Evolutionary conservation across 768 basidiomycete species (phyloP).

Genomic region (Serendipita sp.): DNA sequence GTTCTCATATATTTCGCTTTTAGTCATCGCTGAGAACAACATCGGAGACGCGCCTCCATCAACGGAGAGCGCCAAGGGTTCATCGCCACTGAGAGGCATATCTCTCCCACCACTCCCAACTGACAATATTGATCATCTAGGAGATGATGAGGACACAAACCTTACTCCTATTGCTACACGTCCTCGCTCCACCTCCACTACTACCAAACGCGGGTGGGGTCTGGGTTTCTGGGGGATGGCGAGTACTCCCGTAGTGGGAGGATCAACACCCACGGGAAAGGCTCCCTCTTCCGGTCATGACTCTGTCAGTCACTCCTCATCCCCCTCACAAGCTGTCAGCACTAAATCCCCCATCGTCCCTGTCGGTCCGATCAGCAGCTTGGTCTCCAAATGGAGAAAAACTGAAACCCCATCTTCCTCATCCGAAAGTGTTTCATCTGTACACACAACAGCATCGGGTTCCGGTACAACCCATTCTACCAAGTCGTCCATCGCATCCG

Average conservation of each 20-base stretch:
- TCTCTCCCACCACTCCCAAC: constrained; percentile 15
- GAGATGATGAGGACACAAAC: not conserved
- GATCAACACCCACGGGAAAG: not conserved
- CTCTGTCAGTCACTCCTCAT: constrained; percentile 1
- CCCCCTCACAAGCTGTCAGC: not conserved
- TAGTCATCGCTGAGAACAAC: constrained; percentile 51
- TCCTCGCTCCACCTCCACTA: not conserved
- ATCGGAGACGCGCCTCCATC: constrained; percentile 26
- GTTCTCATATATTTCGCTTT: constrained; percentile 2
- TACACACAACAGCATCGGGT: too few relatives aligned
- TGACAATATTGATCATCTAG: constrained; percentile 7
- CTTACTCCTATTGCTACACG: constrained; percentile 6
- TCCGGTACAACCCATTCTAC: not conserved
- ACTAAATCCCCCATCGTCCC: not conserved
- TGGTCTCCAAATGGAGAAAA: constrained; percentile 1
- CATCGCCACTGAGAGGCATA: constrained; percentile 7
- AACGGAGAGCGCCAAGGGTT: not conserved
- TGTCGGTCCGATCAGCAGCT: not conserved
- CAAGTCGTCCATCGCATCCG: not conserved
- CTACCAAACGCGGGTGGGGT: constrained; percentile 8
- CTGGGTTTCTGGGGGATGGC: constrained; percentile 10
- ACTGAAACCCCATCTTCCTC: not conserved
- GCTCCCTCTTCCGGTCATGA: not conserved
- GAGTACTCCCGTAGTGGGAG: constrained; percentile 1
- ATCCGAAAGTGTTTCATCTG: not conserved